Evolutionary conservation across 495 filamentous ascomycete genomes (phyloP).

Genomic region (Aspergillus conjunctus): DNA sequence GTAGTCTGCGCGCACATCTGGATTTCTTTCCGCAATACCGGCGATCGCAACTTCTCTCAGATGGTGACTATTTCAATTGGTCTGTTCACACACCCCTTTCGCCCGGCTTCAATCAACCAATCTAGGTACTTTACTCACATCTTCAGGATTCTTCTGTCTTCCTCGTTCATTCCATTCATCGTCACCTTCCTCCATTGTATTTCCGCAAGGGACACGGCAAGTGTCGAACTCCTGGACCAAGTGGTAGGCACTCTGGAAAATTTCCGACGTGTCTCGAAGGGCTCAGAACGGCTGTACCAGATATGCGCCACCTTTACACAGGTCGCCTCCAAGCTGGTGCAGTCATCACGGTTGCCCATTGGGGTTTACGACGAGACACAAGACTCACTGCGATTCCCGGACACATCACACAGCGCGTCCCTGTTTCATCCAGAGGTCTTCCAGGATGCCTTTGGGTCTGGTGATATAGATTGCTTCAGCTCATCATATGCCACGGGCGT

Average conservation of each 20-base stretch:
- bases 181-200: constrained; percentile 17
- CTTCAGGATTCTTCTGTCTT: constrained; percentile 14
- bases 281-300: constrained; percentile 15
- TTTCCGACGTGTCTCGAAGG: constrained; percentile 1
- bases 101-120: neutral
- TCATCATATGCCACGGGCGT: constrained; percentile 8
- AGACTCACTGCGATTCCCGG: neutral
- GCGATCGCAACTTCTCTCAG: constrained; percentile 12
- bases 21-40: constrained; percentile 13
- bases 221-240: neutral
- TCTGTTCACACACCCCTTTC: neutral
- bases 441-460: neutral
- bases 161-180: constrained; percentile 17
- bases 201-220: neutral
- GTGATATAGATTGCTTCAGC: neutral
- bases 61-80: constrained; percentile 18
- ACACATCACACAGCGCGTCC: neutral
- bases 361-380: constrained; percentile 1
- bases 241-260: constrained; percentile 6
- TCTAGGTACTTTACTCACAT: neutral
- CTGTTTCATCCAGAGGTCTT: neutral
- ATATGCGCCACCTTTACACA: constrained; percentile 18
- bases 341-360: neutral
- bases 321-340: constrained; percentile 9
- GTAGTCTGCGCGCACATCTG: constrained; percentile 10